phyloP scores from a whole-genome alignment of 176 grass and related monocot species.

The Musa beccarii region DNA sequence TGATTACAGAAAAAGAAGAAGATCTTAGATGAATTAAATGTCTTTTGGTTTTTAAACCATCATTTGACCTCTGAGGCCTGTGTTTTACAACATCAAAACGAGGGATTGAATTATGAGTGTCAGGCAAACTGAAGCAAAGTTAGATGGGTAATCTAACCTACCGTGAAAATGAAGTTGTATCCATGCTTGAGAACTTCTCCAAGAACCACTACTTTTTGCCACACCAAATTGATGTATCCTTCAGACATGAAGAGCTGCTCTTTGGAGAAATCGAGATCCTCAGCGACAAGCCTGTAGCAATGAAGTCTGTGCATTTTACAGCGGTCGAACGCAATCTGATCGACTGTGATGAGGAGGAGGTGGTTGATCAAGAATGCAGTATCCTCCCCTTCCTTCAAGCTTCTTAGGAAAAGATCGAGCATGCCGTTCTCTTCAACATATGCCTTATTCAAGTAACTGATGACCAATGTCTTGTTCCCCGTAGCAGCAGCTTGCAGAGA shows the following conservation, averaged over 20 bases:
- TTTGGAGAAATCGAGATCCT: constrained; percentile 22
- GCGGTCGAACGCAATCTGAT: constrained; percentile 29
- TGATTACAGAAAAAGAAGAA: constrained; percentile 5
- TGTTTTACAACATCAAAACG: too few relatives aligned
- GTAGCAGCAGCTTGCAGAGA: constrained; percentile 44
- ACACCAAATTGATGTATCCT: constrained; percentile 65
- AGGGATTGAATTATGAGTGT: too few relatives aligned
- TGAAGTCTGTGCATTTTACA: constrained; percentile 35
- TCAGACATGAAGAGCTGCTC: constrained; percentile 54
- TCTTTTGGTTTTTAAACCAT: background rate
- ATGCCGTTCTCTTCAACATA: constrained; percentile 60
- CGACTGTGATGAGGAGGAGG: constrained; percentile 48
- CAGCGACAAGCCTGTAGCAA: constrained; percentile 15
- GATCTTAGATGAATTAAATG: background rate
- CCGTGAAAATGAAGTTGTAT: constrained; percentile 74
- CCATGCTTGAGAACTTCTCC: constrained; percentile 51
- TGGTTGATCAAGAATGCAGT: constrained; percentile 40
- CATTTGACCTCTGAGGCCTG: background rate
- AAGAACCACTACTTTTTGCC: constrained; percentile 46
- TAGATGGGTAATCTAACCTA: background rate
- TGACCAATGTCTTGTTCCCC: constrained; percentile 55
- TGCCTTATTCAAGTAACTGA: constrained; percentile 62
- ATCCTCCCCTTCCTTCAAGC: constrained; percentile 48
- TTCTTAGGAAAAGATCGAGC: constrained; percentile 58
- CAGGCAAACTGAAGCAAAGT: too few relatives aligned